A percentile compares a stretch with the other conserved stretches of the same genome.
Conservation (phyloP, 1,284 basidiomycete genomes). For the Ganoderma lingzhi region DNA sequence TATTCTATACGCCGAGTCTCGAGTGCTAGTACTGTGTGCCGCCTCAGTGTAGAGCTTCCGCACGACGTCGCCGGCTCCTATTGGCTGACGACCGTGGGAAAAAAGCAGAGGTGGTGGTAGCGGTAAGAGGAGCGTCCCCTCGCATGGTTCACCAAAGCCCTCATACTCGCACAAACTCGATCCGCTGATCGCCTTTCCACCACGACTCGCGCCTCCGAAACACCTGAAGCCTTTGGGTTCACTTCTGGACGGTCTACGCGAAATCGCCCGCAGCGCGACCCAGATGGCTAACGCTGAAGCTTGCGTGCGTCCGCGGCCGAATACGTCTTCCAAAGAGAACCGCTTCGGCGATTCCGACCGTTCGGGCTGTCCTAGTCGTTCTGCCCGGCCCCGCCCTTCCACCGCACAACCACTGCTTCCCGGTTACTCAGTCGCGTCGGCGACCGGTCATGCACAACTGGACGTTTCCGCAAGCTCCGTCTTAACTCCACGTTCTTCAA, state of each 20-base stretch:
- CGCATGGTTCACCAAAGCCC: neutral
- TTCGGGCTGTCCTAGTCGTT: neutral
- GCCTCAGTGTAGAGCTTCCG: neutral
- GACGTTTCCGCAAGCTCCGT: neutral
- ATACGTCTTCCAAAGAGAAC: neutral
- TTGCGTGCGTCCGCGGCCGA: neutral
- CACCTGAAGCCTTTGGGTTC: constrained; percentile 28
- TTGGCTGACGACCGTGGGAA: neutral
- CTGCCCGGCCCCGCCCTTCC: neutral
- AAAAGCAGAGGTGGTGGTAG: neutral
- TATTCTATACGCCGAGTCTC: too few species aligned
- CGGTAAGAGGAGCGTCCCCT: neutral
- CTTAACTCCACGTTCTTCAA: neutral
- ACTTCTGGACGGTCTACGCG: constrained; percentile 28
- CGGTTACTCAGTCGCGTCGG: neutral
- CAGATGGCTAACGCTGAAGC: constrained; percentile 2
- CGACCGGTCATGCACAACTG: neutral
- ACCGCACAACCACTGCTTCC: constrained; percentile 3
- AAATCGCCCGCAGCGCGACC: constrained; percentile 32
- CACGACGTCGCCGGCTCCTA: neutral
- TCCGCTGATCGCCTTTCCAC: neutral
- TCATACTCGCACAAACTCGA: neutral
- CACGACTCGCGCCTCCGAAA: neutral
- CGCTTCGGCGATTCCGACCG: neutral
- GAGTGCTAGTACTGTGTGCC: neutral